Evolutionary conservation across 805 yeast genomes (phyloP).

Genomic region (Clavispora santaluciae): DNA sequence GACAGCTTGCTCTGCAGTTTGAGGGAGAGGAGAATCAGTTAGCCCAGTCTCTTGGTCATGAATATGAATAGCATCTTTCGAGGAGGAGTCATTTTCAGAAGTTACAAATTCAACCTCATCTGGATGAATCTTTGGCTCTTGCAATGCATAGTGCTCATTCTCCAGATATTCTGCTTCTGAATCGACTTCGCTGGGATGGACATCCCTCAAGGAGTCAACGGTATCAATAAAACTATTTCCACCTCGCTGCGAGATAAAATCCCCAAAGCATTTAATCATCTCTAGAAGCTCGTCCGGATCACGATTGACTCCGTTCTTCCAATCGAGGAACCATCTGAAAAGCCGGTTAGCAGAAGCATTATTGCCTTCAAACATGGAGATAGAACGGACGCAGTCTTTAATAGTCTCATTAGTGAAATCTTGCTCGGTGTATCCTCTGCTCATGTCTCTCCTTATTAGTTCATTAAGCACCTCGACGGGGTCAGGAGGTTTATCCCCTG

Average conservation of each 20-base stretch:
- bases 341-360: background rate
- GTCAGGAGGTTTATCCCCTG: too few relatives aligned
- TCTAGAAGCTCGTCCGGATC: background rate
- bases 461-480: too few relatives aligned
- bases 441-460: too few relatives aligned
- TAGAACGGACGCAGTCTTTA: background rate
- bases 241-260: constrained; percentile 69
- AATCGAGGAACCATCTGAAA: background rate
- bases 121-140: constrained; percentile 6
- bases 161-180: constrained; percentile 5
- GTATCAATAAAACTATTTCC: constrained; percentile 75
- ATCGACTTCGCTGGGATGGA: constrained; percentile 2
- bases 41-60: too few relatives aligned
- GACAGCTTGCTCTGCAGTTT: too few relatives aligned
- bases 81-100: background rate
- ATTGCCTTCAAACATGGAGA: background rate
- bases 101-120: background rate
- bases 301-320: background rate
- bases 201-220: constrained; percentile 56
- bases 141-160: constrained; percentile 9
- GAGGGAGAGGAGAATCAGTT: too few relatives aligned
- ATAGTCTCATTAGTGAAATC: too few relatives aligned
- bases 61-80: too few relatives aligned
- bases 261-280: constrained; percentile 45
- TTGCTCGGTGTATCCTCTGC: too few relatives aligned